Evolutionary conservation across 164 flowering plant genomes (phyloP).

Genomic region (Magnolia sinica): DNA sequence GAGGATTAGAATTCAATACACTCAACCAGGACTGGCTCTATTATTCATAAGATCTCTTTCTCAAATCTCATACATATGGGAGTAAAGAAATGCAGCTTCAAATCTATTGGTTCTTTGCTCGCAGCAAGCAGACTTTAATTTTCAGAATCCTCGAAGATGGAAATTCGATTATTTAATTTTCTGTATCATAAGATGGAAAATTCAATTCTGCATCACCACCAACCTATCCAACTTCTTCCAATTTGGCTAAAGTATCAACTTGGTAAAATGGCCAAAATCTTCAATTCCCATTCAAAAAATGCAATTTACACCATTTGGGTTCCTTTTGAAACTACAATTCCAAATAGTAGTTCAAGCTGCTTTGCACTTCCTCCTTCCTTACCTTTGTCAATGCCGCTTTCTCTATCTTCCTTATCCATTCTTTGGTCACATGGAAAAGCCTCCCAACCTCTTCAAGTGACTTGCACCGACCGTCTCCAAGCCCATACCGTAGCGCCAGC

Average conservation of each 20-base stretch:
- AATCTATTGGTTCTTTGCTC: not conserved
- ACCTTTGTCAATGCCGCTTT: constrained; percentile 52
- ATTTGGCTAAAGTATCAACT: not conserved
- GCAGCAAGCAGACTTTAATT: not conserved
- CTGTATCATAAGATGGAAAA: not conserved
- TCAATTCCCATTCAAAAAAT: not conserved
- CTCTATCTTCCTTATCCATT: constrained; percentile 73
- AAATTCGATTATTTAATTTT: too few species aligned
- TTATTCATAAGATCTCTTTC: too few species aligned
- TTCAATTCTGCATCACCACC: not conserved
- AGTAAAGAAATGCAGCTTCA: not conserved
- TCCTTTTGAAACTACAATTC: constrained; percentile 20
- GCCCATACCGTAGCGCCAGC: constrained; percentile 47
- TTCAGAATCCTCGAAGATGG: not conserved
- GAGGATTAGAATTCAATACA: too few species aligned
- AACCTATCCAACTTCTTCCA: not conserved
- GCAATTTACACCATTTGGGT: not conserved
- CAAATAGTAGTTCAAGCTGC: constrained; percentile 41
- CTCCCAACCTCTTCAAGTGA: constrained; percentile 30
- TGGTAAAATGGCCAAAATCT: not conserved
- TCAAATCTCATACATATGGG: not conserved
- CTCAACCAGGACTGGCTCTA: too few species aligned
- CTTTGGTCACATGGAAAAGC: constrained; percentile 51
- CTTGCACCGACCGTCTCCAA: constrained; percentile 28
- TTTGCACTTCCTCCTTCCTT: constrained; percentile 31